A percentile compares a stretch with the other conserved stretches of the same genome.
Evolutionary conservation across 192 early-diverging fungal genomes (phyloP).

Genomic region (Dispira parvispora): DNA sequence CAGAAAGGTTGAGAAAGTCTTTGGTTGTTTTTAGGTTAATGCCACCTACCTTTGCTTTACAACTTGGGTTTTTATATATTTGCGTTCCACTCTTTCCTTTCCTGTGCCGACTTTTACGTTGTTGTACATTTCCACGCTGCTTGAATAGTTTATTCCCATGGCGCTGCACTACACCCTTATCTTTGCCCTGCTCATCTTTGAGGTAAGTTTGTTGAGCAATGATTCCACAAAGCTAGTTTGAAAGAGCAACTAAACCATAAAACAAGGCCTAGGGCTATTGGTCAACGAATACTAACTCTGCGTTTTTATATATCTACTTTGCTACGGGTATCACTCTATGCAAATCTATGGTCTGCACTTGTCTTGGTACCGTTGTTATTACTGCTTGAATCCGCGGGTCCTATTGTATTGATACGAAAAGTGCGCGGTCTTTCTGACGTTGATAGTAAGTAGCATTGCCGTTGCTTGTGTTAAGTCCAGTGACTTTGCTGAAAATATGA

Average conservation of each 20-base stretch:
- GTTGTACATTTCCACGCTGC: background rate
- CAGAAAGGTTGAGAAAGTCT: too few species aligned
- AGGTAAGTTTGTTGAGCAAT: background rate
- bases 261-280: too few species aligned
- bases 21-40: too few species aligned
- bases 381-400: too few species aligned
- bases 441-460: background rate
- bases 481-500: background rate
- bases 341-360: too few species aligned
- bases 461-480: background rate
- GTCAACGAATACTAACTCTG: too few species aligned
- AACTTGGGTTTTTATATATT: background rate
- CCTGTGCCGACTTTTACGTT: background rate
- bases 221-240: too few species aligned
- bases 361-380: too few species aligned
- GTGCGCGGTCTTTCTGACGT: background rate
- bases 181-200: slow-evolving; percentile 22
- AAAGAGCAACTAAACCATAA: too few species aligned
- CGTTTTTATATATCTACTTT: too few species aligned
- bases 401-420: too few species aligned
- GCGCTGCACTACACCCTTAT: slow-evolving; percentile 14
- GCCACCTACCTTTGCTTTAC: background rate
- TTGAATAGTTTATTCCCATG: background rate
- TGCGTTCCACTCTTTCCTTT: background rate
- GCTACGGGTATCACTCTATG: too few species aligned